Base-by-base conservation (phyloP, 176 grass and related monocot genomes). In the Alopecurus myosuroides region DNA sequence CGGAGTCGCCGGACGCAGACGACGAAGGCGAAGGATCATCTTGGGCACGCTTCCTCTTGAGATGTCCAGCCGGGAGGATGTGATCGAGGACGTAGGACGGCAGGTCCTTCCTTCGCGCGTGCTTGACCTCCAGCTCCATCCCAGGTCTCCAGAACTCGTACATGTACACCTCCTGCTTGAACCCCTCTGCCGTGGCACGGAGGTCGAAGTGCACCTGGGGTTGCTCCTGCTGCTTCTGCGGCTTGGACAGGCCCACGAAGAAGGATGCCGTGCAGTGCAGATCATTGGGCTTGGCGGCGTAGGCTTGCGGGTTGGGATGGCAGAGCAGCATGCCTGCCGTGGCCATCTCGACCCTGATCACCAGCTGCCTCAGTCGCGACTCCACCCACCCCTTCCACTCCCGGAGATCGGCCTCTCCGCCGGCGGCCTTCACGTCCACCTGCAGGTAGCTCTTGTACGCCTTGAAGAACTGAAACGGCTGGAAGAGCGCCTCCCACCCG, bases 341-440 rank as follows among this genome's bases (percentile, higher is more conserved):
- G 85, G 92, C 92, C 72, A 90, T 75, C 86, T 97, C 92, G 28
- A 94, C 92, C 92, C 81, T 93, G 61, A 62, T 70, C 40, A 89
- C 90, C 56, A 94, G 92, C 69, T 82, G 92, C 74, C 95, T 85
- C 63, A 97, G 70, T 30, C 95, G 72, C 42, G 92, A 97, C 83
- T 97, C 92, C 35, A 97, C 90, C 95, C 95, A 94, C 7, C 92
- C 95, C 74, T 94, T 97, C 92, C 92, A 97, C 35, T 93, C 80
- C 40, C 88, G 84, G 61, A 91, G 95, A 36, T 80, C 81, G 42
- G 82, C 88, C 50, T 88, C 90, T 1, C 49, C 84, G 71, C 92
- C 88, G 13, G 29, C 74, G 44, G 83, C 86, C 46, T 77, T 78
- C 26, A 89, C 85, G 63, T 94, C 92, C 48, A 97, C 92, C 80